phyloP scores from a whole-genome alignment of 148 eudicot species.

The Talinum fruticosum region DNA sequence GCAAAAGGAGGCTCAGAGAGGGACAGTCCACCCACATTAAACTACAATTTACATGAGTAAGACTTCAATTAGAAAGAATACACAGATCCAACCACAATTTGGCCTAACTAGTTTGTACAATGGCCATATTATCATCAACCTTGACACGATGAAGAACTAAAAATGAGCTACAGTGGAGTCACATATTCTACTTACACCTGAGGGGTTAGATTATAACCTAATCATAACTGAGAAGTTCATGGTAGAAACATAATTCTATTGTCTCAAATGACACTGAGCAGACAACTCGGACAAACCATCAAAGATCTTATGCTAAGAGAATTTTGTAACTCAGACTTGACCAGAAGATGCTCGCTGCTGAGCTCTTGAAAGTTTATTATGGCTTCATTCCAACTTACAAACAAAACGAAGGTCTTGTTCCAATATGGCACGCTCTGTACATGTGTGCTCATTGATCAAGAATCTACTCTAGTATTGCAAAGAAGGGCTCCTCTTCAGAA shows the following conservation, averaged over 20 bases:
- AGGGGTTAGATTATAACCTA: slow-evolving; percentile 2
- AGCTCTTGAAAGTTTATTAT: not conserved
- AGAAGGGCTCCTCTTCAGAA: slow-evolving; percentile 45
- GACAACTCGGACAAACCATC: not conserved
- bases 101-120: not conserved
- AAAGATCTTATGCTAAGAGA: not conserved
- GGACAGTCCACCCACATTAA: not conserved
- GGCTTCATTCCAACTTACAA: not conserved
- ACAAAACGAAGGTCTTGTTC: not conserved
- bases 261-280: not conserved
- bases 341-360: not conserved
- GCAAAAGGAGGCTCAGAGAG: not conserved
- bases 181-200: too few species aligned
- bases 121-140: not conserved
- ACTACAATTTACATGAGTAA: not conserved
- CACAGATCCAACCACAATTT: not conserved
- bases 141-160: too few species aligned
- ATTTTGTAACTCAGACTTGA: too few species aligned
- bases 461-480: slow-evolving; percentile 20
- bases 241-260: not conserved
- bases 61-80: not conserved
- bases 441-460: not conserved
- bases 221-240: not conserved
- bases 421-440: slow-evolving; percentile 3
- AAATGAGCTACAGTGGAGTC: too few species aligned